Evolutionary conservation across 192 early-diverging fungal genomes (phyloP), one percentile per base, ranked within the genome.

Genomic region (Neocallimastix lanati): DNA sequence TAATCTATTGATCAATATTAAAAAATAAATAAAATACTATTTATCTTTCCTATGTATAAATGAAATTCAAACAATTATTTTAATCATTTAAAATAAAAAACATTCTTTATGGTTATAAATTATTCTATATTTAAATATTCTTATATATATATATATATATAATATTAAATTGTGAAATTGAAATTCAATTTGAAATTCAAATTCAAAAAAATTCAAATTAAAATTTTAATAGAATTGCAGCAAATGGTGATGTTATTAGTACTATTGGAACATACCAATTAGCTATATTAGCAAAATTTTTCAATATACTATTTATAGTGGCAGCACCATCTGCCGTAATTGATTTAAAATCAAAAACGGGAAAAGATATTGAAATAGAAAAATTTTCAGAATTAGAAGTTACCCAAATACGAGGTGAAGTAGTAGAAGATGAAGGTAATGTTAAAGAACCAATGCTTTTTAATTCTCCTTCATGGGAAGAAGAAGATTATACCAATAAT

Each of bases 191-290:
- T n/a, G n/a, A n/a, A n/a, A n/a, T n/a, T n/a, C n/a, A n/a, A n/a
- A n/a, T n/a, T n/a, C n/a, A n/a, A n/a, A n/a, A n/a, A n/a, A n/a
- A n/a, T n/a, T n/a, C n/a, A n/a, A n/a, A n/a, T n/a, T n/a, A n/a
- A n/a, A n/a, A n/a, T n/a, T n/a, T n/a, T 13, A 38, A 37, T 25
- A 87, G 87, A 27, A 95, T 99, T 3, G 94, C 96, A 12, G 90
- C 91, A 13, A 99, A 98, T 82, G 97, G 97, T 76, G 97, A 99
- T 81, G 98, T 96, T 0, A 96, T 96, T 30, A 98, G 98, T 86
- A 99, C 98, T 84, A 98, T 99, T 80, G 97, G 97, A 18, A 99
- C 96, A 12, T 99, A 98, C 80, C 97, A 99, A 82, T 85, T 99
- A 77, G 96, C 97, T 28, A 96, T 99, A 80, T 86, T 93, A 13